A percentile compares a stretch with the other conserved stretches of the same genome.
These are phyloP conservation scores for Letharia lupina DNA, from an alignment of 495 filamentous ascomycete species.

Conservation along the genomic window DNA sequence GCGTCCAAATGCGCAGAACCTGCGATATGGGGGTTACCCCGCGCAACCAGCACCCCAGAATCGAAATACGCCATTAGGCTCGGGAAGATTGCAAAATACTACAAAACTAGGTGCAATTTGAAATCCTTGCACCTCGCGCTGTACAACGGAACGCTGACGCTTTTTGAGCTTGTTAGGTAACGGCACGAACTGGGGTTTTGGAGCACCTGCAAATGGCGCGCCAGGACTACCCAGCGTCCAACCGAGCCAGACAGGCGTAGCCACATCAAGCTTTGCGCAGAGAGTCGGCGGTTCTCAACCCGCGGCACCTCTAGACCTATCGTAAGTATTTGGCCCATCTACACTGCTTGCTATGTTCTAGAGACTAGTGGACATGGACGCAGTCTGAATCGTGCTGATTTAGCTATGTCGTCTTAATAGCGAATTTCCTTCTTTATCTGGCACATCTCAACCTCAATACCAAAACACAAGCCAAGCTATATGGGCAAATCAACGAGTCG, in stretches of 20 bases:
- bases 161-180: slow-evolving; percentile 45
- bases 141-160: slow-evolving; percentile 11
- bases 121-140: not conserved
- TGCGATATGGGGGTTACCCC: slow-evolving; percentile 16
- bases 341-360: not conserved
- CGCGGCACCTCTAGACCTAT: slow-evolving; percentile 64
- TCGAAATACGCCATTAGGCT: slow-evolving; percentile 47
- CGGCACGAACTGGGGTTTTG: slow-evolving; percentile 67
- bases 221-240: slow-evolving; percentile 50
- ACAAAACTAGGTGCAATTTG: slow-evolving; percentile 56
- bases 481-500: slow-evolving; percentile 57
- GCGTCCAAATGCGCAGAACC: slow-evolving; percentile 12
- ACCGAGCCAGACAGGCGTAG: slow-evolving; percentile 50
- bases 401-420: slow-evolving; percentile 37
- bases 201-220: slow-evolving; percentile 62
- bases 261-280: slow-evolving; percentile 69
- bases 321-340: slow-evolving; percentile 50
- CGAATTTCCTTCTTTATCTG: slow-evolving; percentile 78
- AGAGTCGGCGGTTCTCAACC: slow-evolving; percentile 71
- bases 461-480: slow-evolving; percentile 51
- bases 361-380: not conserved
- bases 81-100: slow-evolving; percentile 65
- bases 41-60: slow-evolving; percentile 55
- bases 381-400: slow-evolving; percentile 4
- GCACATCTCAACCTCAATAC: slow-evolving; percentile 57